Evolutionary conservation across 2,329 filamentous ascomycete genomes (phyloP), one percentile per base, ranked within the genome.

Genomic region (Penicillium sp.): DNA sequence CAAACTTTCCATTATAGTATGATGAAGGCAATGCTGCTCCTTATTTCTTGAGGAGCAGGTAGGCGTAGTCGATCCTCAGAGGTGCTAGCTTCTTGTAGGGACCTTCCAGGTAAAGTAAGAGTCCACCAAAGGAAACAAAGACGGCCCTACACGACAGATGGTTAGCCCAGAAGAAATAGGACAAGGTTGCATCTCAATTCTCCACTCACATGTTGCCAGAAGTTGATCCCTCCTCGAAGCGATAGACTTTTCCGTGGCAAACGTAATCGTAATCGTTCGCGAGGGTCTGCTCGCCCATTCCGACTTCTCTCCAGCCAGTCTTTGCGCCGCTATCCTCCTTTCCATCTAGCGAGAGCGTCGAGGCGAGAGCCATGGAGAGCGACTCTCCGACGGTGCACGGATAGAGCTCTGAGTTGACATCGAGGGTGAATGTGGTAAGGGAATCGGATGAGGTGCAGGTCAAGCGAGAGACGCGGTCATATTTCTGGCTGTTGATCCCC

Each of bases 11-110:
- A 19, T 15, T 45, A 23, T 19, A 29, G 23, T 55, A 50, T 48
- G 53, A 57, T 30, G 51, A 35, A 56, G n/a, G n/a, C 50, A 13
- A 45, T 56, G 17, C 44, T 31, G 31, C 38, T 58, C 48, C 65
- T 74, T 76, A 94, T 88, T 96, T 97, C 88, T 97, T 99, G 70
- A 96, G 83, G 64, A 98, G 85, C 64, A 99, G 86, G 76, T 99
- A 99, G 66, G 96, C 88, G 75, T 97, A 90, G 77, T 99, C 95
- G 72, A 97, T 94, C 71, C 93, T 88, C 73, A 99, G 81, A 30
- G 93, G 91, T 38, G 91, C 96, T 66, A 99, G 87, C 83, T 97
- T 97, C 84, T 95, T 96, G 79, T 96, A 95, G 2, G 95, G 95
- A 6, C 96, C 95, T 73, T 97, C 91, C 60, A 99, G 85, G 71